Base-by-base conservation (phyloP, 225 moss, liverwort and hornwort species). In the Ulota crispa region DNA sequence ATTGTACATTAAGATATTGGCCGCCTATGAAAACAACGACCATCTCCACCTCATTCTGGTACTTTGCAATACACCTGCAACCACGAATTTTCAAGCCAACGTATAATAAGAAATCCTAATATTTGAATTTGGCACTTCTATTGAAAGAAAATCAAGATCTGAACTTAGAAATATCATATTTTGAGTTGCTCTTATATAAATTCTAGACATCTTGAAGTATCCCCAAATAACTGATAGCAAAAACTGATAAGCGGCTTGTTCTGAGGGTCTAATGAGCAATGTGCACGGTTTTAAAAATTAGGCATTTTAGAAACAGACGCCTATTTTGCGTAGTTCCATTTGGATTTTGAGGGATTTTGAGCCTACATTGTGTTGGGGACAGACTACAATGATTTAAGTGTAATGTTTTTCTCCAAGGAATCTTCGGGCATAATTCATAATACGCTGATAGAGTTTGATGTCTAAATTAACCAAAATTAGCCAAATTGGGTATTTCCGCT, bases 1-100 rank as follows among this genome's bases (percentile, higher is more conserved):
- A 66, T 64, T 79, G 72, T 88, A 82, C 86, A 90, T 32, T 57
- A 31, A 69, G 69, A 71, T 81, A 45, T 4, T 77, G 55, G 68
- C 79, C 26, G 78, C 65, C 32, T 26, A 39, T 43, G 52, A 21
- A 45, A 45, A 45, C 45, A 14, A 13, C 43, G 43, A 13, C 60
- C 18, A 43, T 68, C 78, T 30, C 73, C 53, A 61, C 43, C 26
- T 87, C 20, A 91, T 79, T 91, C 85, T 59, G 77, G 83, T 36
- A 91, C 81, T 60, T 91, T 91, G 85, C 73, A 85, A 59, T 91
- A 91, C 54, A 89, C 89, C 87, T 91, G 77, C 73, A 77, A 72
- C 41, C 31, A 69, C 75, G 9, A 6, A 26, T 19, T 45, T 45
- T 45, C 32, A 75, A 41, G 42, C 31, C 20, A 43, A 53, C 28